Base-by-base conservation (phyloP, 1,284 basidiomycete genomes). In the Pterula multifida region DNA sequence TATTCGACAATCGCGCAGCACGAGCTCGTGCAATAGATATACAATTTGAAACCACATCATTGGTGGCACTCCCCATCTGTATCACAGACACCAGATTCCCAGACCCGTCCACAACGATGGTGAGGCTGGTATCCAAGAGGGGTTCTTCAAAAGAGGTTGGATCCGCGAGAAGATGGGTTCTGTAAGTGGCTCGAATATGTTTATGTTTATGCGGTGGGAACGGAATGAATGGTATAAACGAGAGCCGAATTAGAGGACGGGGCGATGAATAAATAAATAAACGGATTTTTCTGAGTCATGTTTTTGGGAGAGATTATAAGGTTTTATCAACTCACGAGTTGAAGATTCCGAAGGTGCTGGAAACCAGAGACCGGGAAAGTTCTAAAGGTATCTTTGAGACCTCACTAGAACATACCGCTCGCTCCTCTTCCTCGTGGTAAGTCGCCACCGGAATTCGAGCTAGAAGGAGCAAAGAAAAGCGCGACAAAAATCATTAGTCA, bases 91-190 rank as follows among this genome's bases (percentile, higher is more conserved):
- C 63, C 1, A 87, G 65, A 1, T 70, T 63, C 2, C 70, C 71
- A 1, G 63, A 56, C 49, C 77, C 73, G 55, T 85, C 79, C 1
- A 90, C 55, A 0, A 85, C 70, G 36, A 92, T 65, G 1, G 79
- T 81, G 45, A 92, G 60, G 0, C 75, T 74, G 0, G 85, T 82
- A 21, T 85, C 79, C 22, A 91, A 72, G 13, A 95, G 71, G 0
- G 90, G 87, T 56, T 92, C 83, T 66, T 98, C 94, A 63, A 96
- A 96, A 0, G 90, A 75, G 0, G 88, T 86, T 1, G 90, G 88
- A 64, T 97, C 94, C 0, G 83, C 72, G 1, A 97, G 69, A 12
- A 94, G 64, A 45, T 82, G 72, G 32, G 76, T 77, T 50, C 82
- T 85, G 55, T 19, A 26, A 42, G 49, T 44, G 26, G n/a, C 11